These are phyloP conservation scores for Rhizophagus clarus DNA, from an alignment of 192 early-diverging fungal species.

Conservation along the genomic window DNA sequence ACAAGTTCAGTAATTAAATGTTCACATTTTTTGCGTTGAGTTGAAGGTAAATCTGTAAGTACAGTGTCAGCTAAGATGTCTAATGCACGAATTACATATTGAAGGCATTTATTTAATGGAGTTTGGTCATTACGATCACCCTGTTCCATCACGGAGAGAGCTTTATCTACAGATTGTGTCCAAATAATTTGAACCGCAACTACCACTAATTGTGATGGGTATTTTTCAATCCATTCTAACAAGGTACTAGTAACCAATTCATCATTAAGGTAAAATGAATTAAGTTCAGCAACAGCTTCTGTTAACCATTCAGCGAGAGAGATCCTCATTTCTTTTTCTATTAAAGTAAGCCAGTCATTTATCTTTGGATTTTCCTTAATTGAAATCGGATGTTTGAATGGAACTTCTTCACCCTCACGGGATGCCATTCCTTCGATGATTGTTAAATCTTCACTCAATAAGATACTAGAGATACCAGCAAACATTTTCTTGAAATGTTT, in stretches of 20 bases:
- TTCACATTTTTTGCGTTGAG: conserved; percentile 94
- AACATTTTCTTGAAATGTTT: conserved; percentile 99
- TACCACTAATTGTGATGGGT: conserved; percentile 93
- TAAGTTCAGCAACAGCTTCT: conserved; percentile 71
- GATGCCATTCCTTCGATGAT: conserved; percentile 84
- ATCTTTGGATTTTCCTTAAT: conserved; percentile 87
- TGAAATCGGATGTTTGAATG: conserved; percentile 76
- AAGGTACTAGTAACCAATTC: conserved; percentile 60
- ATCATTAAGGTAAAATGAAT: conserved; percentile 57
- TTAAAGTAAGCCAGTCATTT: conserved; percentile 94
- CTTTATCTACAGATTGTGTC: conserved; percentile 86
- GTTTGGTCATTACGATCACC: conserved; percentile 39
- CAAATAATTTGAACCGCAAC: conserved; percentile 88
- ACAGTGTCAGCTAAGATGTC: conserved; percentile 92
- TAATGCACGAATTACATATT: conserved; percentile 70
- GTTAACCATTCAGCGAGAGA: conserved; percentile 79
- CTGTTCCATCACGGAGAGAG: conserved; percentile 54
- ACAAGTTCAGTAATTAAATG: conserved; percentile 98
- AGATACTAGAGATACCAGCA: conserved; percentile 86
- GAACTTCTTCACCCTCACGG: conserved; percentile 88
- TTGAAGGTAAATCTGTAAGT: conserved; percentile 77
- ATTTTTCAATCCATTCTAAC: conserved; percentile 83
- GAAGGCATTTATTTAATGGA: conserved; percentile 60
- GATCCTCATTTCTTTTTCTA: conserved; percentile 93
- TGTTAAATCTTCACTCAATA: conserved; percentile 79